phyloP scores from a whole-genome alignment of 2,329 filamentous ascomycete genomes.

The Penicillium capsulatum region DNA sequence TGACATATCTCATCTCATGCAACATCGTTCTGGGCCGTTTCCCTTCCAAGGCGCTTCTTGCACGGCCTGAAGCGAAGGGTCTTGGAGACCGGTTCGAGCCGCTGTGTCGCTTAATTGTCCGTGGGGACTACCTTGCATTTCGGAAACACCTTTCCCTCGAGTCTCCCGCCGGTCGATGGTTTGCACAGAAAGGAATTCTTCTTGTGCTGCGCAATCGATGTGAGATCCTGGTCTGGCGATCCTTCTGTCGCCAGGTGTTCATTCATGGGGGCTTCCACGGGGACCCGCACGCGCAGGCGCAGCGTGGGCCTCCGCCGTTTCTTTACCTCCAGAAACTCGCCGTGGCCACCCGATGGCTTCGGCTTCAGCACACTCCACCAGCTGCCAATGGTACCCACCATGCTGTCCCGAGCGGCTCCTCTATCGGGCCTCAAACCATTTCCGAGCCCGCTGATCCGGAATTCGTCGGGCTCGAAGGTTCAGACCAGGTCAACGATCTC shows the following conservation, averaged over 20 bases:
- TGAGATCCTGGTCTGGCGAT: slow-evolving; percentile 79
- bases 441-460: slow-evolving; percentile 32
- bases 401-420: slow-evolving; percentile 10
- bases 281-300: slow-evolving; percentile 34
- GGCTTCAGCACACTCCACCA: slow-evolving; percentile 38
- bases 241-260: slow-evolving; percentile 72
- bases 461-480: slow-evolving; percentile 24
- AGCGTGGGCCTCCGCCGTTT: slow-evolving; percentile 61
- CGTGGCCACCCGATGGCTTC: slow-evolving; percentile 60
- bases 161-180: slow-evolving; percentile 61
- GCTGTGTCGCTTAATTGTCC: slow-evolving; percentile 66
- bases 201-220: slow-evolving; percentile 72
- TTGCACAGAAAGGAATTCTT: slow-evolving; percentile 70
- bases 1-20: slow-evolving; percentile 75
- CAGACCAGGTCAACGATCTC: slow-evolving; percentile 4
- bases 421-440: slow-evolving; percentile 30
- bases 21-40: slow-evolving; percentile 84
- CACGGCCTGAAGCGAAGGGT: slow-evolving; percentile 64
- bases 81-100: slow-evolving; percentile 66
- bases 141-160: slow-evolving; percentile 60
- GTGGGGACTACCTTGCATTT: slow-evolving; percentile 71
- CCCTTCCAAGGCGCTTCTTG: slow-evolving; percentile 63
- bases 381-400: slow-evolving; percentile 4
- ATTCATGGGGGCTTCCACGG: slow-evolving; percentile 71
- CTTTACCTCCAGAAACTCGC: slow-evolving; percentile 68